These are phyloP conservation scores for Colletotrichum truncatum DNA, from an alignment of 2,329 filamentous ascomycete genomes.

Conservation along the genomic window DNA sequence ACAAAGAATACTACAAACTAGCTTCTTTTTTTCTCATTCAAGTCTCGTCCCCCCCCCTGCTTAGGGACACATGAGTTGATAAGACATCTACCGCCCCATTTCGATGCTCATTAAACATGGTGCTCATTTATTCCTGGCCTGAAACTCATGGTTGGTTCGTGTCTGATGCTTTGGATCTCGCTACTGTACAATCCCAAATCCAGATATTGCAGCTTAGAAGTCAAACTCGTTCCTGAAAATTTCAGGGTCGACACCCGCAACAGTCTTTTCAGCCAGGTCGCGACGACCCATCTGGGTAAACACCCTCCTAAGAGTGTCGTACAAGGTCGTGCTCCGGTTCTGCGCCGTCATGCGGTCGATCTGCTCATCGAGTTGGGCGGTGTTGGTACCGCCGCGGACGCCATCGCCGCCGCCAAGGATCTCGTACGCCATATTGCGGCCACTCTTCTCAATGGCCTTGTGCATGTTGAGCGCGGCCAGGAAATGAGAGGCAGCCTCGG, in stretches of 20 bases:
- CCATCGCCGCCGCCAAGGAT: conserved; percentile 68
- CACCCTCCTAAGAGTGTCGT: conserved; percentile 93
- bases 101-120: background rate
- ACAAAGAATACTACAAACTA: too few species aligned
- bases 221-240: conserved; percentile 91
- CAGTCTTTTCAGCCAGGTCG: conserved; percentile 88
- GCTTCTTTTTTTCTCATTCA: too few species aligned
- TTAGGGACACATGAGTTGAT: too few species aligned
- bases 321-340: conserved; percentile 96
- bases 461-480: conserved; percentile 95
- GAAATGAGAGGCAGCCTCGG: conserved; percentile 91
- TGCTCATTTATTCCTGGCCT: background rate
- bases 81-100: too few species aligned
- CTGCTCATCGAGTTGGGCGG: conserved; percentile 68
- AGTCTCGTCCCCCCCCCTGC: too few species aligned
- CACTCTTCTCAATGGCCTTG: conserved; percentile 88
- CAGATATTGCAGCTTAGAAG: conserved; percentile 59
- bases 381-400: conserved; percentile 50
- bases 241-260: conserved; percentile 90
- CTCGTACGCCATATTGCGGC: conserved; percentile 83
- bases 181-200: background rate
- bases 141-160: background rate
- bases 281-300: conserved; percentile 94
- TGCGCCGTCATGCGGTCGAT: conserved; percentile 90
- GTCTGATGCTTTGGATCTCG: background rate